Base-by-base conservation (phyloP, 2,329 filamentous ascomycete species). In the Fusarium napiforme region DNA sequence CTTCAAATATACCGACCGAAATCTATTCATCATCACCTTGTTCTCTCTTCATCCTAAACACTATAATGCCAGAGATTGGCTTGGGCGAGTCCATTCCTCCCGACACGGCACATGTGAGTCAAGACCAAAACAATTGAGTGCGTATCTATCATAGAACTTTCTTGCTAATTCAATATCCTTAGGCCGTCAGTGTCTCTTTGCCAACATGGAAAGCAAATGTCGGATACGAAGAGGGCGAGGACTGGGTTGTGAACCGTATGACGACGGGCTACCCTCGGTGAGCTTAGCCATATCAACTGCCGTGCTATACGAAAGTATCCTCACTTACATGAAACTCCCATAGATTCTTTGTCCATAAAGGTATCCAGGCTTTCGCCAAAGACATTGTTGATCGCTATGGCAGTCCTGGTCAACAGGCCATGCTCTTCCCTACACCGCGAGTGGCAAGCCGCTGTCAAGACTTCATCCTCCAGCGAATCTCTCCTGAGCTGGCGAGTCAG, bases 131-230 rank as follows among this genome's bases (percentile, higher is more conserved):
- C 21, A 30, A 78, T 26, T 21, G 26, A 23, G 32, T 21, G 9
- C 36, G 28, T 67, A 32, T 39, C 19, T 47, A 9, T 32, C 32
- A 42, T 32, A 19, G 39, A 26, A 43, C 46, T 30, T 16, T 45
- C 26, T 64, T 50, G 49, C 61, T 60, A 16, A 46, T 16, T 19
- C 32, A 32, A 30, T 49, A 15, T 34, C 7, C 26, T 5, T 60
- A 98, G 95, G 96, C 96, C 73, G 94, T 98, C 74, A 98, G 96
- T 82, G 96, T 98, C 46, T 98, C 96, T 21, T 86, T 99, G 32
- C 96, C 96, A 43, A 97, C 95, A 83, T 99, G 96, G 96, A 88
- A 87, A 74, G 87, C 95, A 74, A 98, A 97, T 78, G 87, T 99
- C 43, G 96, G 91, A 45, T 99, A 99, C 79, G 96, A 99, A 82